A percentile compares a stretch with the other conserved stretches of the same genome.
Conservation (phyloP, 148 eudicot genomes). For the Camellia lanceoleosa region DNA sequence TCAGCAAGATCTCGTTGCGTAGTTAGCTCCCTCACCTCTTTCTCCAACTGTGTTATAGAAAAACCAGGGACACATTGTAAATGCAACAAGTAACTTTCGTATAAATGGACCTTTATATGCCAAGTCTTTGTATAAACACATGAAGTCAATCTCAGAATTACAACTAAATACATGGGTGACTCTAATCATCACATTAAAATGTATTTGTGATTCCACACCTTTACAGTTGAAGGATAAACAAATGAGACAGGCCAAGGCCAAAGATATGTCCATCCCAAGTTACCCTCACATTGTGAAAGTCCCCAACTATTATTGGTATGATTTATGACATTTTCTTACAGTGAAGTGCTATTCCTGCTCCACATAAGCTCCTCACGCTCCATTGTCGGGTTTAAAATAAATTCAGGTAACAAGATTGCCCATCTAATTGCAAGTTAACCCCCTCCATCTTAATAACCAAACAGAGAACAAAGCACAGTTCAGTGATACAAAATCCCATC, state of each 20-base stretch:
- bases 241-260: background rate
- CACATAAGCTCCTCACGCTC: background rate
- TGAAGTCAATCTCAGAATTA: background rate
- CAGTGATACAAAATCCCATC: background rate
- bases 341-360: background rate
- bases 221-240: background rate
- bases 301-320: background rate
- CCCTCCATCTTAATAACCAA: background rate
- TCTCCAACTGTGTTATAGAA: slow-evolving; percentile 58
- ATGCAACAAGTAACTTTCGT: background rate
- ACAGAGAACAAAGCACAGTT: background rate
- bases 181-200: too few species aligned
- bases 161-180: too few species aligned
- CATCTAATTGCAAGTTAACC: background rate
- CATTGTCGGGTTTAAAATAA: background rate
- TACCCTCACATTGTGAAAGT: background rate
- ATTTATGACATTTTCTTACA: background rate
- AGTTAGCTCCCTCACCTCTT: slow-evolving; percentile 67
- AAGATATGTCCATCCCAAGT: background rate
- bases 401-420: background rate
- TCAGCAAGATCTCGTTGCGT: slow-evolving; percentile 81
- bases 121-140: background rate
- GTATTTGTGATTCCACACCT: background rate
- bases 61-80: background rate
- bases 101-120: background rate